Evolutionary conservation across 257 asterid species (phyloP).

Genomic region (Orobanche coerulescens): DNA sequence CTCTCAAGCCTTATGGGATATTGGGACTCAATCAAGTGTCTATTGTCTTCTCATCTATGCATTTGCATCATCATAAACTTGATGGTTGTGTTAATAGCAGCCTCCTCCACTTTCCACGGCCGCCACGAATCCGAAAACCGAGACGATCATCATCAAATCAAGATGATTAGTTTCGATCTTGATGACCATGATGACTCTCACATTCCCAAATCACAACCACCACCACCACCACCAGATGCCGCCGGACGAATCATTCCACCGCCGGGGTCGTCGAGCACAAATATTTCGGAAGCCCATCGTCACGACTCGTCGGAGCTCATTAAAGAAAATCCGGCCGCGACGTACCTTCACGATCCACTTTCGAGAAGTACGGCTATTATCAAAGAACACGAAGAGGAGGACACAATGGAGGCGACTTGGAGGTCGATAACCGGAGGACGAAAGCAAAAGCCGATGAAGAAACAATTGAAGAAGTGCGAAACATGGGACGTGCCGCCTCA

Average conservation of each 20-base stretch:
- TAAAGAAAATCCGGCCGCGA: background rate
- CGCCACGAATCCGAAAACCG: slow-evolving; percentile 11
- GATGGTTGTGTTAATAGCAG: slow-evolving; percentile 36
- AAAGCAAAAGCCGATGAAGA: slow-evolving; percentile 12
- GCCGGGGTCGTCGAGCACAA: background rate
- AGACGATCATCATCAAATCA: too few species aligned
- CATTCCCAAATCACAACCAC: slow-evolving; percentile 7
- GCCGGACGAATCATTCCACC: background rate
- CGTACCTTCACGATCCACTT: background rate
- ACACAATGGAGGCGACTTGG: slow-evolving; percentile 65
- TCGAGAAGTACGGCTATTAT: too few species aligned
- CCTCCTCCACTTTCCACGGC: slow-evolving; percentile 36
- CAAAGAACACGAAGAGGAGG: slow-evolving; percentile 20
- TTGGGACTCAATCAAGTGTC: slow-evolving; percentile 25
- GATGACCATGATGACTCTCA: background rate
- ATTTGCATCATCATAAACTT: slow-evolving; percentile 39
- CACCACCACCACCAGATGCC: background rate
- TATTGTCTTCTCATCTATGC: slow-evolving; percentile 39
- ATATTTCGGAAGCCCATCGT: background rate
- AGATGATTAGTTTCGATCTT: too few species aligned
- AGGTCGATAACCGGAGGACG: slow-evolving; percentile 37
- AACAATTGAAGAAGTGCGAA: slow-evolving; percentile 40
- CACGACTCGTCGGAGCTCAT: background rate
- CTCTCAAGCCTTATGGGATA: slow-evolving; percentile 23
- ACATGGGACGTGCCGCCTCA: slow-evolving; percentile 28